Percentiles rank a stretch among this genome's conserved stretches.
phyloP scores from a whole-genome alignment of 2,329 filamentous ascomycete genomes.

The Hyphodiscus sp. region DNA sequence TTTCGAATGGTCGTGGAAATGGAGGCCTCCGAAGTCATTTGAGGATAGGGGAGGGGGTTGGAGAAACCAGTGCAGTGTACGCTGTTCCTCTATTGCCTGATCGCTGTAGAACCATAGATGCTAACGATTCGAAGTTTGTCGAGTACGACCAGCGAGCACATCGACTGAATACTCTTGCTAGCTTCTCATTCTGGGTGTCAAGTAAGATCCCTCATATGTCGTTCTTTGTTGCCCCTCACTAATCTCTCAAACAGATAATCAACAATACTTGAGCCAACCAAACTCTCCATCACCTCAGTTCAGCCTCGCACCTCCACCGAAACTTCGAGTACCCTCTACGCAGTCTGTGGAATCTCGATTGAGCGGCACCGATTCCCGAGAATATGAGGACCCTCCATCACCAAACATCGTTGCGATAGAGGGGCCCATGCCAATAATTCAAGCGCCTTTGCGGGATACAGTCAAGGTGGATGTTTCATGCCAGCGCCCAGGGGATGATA shows the following conservation, averaged over 20 bases:
- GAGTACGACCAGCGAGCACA: slow-evolving; percentile 95
- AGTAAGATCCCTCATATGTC: slow-evolving; percentile 44
- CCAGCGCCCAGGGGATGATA: slow-evolving; percentile 78
- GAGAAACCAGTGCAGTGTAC: slow-evolving; percentile 88
- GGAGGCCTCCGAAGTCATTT: slow-evolving; percentile 75
- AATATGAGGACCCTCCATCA: slow-evolving; percentile 51
- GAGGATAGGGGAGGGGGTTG: slow-evolving; percentile 88
- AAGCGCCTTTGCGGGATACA: slow-evolving; percentile 24
- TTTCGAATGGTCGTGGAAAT: slow-evolving; percentile 96
- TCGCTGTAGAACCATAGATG: not conserved
- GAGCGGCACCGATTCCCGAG: slow-evolving; percentile 57
- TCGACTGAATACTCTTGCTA: slow-evolving; percentile 77
- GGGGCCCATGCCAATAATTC: slow-evolving; percentile 6
- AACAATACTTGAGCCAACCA: slow-evolving; percentile 45
- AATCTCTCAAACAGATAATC: slow-evolving; percentile 17
- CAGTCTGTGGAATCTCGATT: slow-evolving; percentile 81
- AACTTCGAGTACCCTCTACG: slow-evolving; percentile 75
- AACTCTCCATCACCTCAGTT: slow-evolving; percentile 66
- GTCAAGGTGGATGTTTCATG: slow-evolving; percentile 86
- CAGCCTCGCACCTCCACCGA: slow-evolving; percentile 64
- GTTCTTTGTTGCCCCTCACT: slow-evolving; percentile 19
- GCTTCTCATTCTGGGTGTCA: slow-evolving; percentile 92
- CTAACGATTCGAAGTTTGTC: slow-evolving; percentile 59
- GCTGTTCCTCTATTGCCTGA: slow-evolving; percentile 23
- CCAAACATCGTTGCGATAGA: slow-evolving; percentile 40